A percentile compares a stretch with the other conserved stretches of the same genome.
These are phyloP conservation scores for Mycena polygramma DNA, from an alignment of 768 basidiomycete genomes.

Conservation along the genomic window DNA sequence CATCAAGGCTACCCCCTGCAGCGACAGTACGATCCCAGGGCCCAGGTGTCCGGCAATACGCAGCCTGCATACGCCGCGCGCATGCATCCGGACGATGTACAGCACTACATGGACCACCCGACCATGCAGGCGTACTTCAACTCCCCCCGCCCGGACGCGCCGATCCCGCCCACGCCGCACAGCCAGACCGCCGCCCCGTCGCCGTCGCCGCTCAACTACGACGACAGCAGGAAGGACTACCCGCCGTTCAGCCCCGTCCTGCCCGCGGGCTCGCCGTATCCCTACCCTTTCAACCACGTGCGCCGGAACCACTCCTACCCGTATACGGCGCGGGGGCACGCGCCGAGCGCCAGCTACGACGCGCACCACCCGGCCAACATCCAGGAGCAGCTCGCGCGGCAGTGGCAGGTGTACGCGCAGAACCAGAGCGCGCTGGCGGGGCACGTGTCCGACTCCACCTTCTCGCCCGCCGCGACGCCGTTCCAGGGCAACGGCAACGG, in stretches of 20 bases:
- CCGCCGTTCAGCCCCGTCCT: conserved; percentile 66
- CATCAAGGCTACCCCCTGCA: conserved; percentile 55
- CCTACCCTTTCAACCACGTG: conserved; percentile 82
- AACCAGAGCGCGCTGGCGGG: conserved; percentile 63
- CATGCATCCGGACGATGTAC: conserved; percentile 67
- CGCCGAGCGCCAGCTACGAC: conserved; percentile 52
- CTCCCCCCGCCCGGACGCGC: conserved; percentile 77
- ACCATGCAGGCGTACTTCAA: conserved; percentile 70
- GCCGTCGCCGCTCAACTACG: conserved; percentile 73
- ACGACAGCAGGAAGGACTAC: conserved; percentile 51
- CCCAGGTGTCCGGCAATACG: conserved; percentile 45
- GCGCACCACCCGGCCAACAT: conserved; percentile 62
- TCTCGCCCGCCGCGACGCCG: conserved; percentile 82
- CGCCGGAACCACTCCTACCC: conserved; percentile 63
- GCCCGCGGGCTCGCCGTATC: conserved; percentile 82
- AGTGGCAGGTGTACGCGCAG: conserved; percentile 85
- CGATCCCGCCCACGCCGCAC: conserved; percentile 85
- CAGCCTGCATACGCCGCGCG: conserved; percentile 49
- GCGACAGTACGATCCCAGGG: conserved; percentile 40
- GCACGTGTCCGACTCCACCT: conserved; percentile 76
- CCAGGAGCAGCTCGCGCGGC: conserved; percentile 78
- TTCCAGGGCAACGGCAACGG: conserved; percentile 63
- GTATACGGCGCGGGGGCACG: conserved; percentile 48
- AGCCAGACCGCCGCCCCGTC: conserved; percentile 81
- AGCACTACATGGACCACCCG: conserved; percentile 71